Evolutionary conservation across 176 grass and related monocot genomes (phyloP).

Genomic region (Chloris gayana): DNA sequence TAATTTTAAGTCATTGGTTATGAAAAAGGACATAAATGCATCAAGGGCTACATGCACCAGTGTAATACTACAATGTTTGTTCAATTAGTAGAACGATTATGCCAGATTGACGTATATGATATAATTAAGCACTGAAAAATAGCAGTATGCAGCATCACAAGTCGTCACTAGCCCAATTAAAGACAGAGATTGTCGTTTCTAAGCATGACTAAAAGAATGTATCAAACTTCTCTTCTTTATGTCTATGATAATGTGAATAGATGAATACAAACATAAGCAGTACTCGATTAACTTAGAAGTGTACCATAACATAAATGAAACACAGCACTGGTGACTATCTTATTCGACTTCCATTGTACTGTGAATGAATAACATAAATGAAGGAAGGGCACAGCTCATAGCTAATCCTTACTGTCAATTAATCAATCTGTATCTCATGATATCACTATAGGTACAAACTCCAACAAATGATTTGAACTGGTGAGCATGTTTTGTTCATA

Average conservation of each 20-base stretch:
- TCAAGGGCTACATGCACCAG: conserved; percentile 8
- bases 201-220: too few species aligned
- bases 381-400: conserved; percentile 32
- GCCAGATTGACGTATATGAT: conserved; percentile 16
- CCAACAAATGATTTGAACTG: not conserved
- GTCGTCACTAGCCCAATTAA: not conserved
- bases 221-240: not conserved
- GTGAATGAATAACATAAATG: not conserved
- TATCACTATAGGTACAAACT: conserved; percentile 15
- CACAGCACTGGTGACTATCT: not conserved
- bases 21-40: conserved; percentile 7
- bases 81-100: conserved; percentile 13
- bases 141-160: not conserved
- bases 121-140: not conserved
- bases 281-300: not conserved
- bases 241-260: not conserved
- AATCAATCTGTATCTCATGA: not conserved
- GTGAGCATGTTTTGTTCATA: too few species aligned
- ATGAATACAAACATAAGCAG: conserved; percentile 1
- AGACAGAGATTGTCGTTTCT: not conserved
- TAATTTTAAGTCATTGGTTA: not conserved
- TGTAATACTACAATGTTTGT: not conserved
- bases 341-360: not conserved
- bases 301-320: not conserved
- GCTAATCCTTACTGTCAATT: conserved; percentile 16